Base-by-base conservation (phyloP, 331 rosid species). In the Acacia concinna region DNA sequence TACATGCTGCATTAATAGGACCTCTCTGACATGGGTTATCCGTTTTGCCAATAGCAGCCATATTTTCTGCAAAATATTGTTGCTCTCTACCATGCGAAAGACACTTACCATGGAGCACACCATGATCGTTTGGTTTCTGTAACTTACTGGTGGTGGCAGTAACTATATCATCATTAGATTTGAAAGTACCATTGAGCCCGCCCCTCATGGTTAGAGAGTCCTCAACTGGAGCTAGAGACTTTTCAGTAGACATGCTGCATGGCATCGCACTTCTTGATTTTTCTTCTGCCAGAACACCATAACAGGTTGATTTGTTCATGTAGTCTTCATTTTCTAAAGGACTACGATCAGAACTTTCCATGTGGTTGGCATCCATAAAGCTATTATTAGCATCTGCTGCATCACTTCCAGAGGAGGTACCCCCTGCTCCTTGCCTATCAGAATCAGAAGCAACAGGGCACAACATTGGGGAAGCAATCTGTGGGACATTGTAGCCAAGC, bases 401-500 rank as follows among this genome's bases (percentile, higher is more conserved):
- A 62, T 81, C 91, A 81, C 88, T 88, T 83, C 88, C 91, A 27
- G 86, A 83, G 46, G 90, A 83, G 66, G 85, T 72, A 77, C 87
- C 85, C 57, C 83, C 82, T 76, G 86, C 85, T 81, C 82, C 91
- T 87, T 87, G 86, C 85, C 83, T 80, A 47, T 44, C 35, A 49
- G 86, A 82, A 92, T 85, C 73, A 59, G 70, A 81, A 57, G 68
- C 81, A 34, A 80, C 74, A 78, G 81, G 79, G 59, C 79, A 67
- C 73, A 89, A 84, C 52, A 86, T 49, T 51, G 88, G 85, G 41
- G 63, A 86, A 82, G 91, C 82, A 84, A 91, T 81, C 73, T 82
- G 96, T 23, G 94, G 99, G 72, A 93, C 92, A 84, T 74, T 64
- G 4, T 84, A 85, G 81, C 99, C 99, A 18, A 95, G 97, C 77